Evolutionary conservation across 2,329 filamentous ascomycete species (phyloP).

Genomic region (Hypoxylon sp.): DNA sequence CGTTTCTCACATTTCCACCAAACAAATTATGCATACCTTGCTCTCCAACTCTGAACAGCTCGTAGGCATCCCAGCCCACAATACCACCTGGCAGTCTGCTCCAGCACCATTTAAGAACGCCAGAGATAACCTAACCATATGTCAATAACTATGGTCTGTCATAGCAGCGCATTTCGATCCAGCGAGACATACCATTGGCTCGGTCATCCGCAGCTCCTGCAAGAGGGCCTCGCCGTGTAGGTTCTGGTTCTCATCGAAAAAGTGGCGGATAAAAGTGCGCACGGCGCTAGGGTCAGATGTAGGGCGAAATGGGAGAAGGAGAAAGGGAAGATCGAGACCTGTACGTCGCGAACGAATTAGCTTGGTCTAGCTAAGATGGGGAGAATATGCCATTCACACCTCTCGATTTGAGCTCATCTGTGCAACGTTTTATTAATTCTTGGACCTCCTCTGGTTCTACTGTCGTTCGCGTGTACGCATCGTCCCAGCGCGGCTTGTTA

Average conservation of each 20-base stretch:
- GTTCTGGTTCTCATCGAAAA: slow-evolving; percentile 79
- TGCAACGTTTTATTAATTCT: slow-evolving; percentile 86
- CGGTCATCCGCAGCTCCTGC: slow-evolving; percentile 91
- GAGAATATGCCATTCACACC: slow-evolving; percentile 69
- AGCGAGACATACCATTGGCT: slow-evolving; percentile 81
- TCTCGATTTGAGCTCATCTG: slow-evolving; percentile 91
- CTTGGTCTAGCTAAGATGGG: slow-evolving; percentile 7
- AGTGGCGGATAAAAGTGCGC: slow-evolving; percentile 92
- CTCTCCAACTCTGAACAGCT: slow-evolving; percentile 95
- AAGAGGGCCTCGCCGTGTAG: slow-evolving; percentile 77
- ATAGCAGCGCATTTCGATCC: slow-evolving; percentile 7
- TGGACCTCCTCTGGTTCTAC: slow-evolving; percentile 92
- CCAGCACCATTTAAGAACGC: slow-evolving; percentile 99
- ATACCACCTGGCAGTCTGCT: slow-evolving; percentile 90
- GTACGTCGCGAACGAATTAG: slow-evolving; percentile 35
- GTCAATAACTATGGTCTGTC: slow-evolving; percentile 14
- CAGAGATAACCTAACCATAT: slow-evolving; percentile 81
- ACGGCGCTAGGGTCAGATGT: slow-evolving; percentile 92
- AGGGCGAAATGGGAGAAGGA: slow-evolving; percentile 93
- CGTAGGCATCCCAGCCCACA: slow-evolving; percentile 97
- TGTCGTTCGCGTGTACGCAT: slow-evolving; percentile 85
- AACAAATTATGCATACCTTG: slow-evolving; percentile 71
- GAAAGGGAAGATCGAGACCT: slow-evolving; percentile 92
- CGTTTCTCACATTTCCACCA: slow-evolving; percentile 7
- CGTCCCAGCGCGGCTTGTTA: slow-evolving; percentile 83